These are phyloP conservation scores for Cardamine occulta DNA, from an alignment of 345 rosid species.

Conservation along the genomic window DNA sequence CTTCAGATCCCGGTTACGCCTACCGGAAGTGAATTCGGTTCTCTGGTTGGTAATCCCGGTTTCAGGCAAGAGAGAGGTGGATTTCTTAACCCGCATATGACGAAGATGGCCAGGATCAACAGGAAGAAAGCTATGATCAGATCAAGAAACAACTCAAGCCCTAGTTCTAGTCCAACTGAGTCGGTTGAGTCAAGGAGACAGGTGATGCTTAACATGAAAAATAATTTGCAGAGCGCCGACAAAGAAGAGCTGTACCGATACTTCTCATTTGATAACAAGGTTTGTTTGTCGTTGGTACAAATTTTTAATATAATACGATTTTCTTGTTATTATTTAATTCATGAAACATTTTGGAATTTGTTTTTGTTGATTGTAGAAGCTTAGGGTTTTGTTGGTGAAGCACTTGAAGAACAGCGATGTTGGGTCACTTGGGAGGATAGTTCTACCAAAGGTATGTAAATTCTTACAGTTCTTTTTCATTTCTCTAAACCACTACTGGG, in stretches of 20 bases:
- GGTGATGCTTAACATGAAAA: conserved; percentile 11
- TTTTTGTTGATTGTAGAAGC: conserved; percentile 49
- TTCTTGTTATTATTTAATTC: background rate
- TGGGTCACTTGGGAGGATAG: conserved; percentile 77
- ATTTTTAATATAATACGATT: background rate
- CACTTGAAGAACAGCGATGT: conserved; percentile 82
- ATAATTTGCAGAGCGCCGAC: background rate
- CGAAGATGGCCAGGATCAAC: conserved; percentile 64
- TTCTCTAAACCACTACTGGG: background rate
- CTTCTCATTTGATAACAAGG: conserved; percentile 59
- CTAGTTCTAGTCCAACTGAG: conserved; percentile 35
- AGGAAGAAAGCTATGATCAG: conserved; percentile 71
- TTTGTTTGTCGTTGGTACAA: conserved; percentile 13
- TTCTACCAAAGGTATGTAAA: conserved; percentile 80
- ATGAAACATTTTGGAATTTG: background rate
- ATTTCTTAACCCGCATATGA: conserved; percentile 45
- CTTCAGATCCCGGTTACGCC: conserved; percentile 29
- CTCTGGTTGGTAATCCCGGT: conserved; percentile 26
- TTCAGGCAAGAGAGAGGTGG: conserved; percentile 41
- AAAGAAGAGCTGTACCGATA: conserved; percentile 46
- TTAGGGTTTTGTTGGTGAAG: conserved; percentile 64
- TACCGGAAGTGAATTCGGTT: conserved; percentile 30
- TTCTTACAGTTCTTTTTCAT: conserved; percentile 22
- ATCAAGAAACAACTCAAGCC: conserved; percentile 45
- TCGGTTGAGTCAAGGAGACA: conserved; percentile 42